These are phyloP conservation scores for Pseudoscleropodium purum DNA, from an alignment of 225 moss, liverwort and hornwort genomes.

Conservation along the genomic window DNA sequence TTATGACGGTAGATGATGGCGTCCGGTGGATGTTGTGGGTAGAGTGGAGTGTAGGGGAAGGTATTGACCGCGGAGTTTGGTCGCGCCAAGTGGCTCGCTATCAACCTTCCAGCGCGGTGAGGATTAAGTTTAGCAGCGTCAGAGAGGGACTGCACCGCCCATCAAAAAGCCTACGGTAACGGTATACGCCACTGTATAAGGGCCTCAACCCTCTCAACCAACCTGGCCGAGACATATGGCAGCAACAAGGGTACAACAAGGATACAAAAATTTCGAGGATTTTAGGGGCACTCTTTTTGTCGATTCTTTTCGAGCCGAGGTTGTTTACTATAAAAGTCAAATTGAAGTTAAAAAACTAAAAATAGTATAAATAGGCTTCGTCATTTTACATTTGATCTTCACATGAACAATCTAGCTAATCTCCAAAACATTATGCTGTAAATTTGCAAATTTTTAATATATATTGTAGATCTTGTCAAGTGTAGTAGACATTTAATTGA, in stretches of 20 bases:
- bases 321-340: not conserved
- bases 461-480: not conserved
- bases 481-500: not conserved
- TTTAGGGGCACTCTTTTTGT: not conserved
- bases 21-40: not conserved
- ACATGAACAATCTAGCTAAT: not conserved
- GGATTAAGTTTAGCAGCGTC: too few relatives aligned
- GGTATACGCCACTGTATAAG: not conserved
- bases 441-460: not conserved
- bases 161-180: not conserved
- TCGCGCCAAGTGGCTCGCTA: constrained; percentile 4
- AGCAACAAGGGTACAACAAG: too few relatives aligned
- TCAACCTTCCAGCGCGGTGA: not conserved
- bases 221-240: too few relatives aligned
- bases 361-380: not conserved
- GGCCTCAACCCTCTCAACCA: not conserved
- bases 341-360: not conserved
- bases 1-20: not conserved
- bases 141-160: not conserved
- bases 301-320: not conserved
- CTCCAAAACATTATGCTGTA: not conserved
- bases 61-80: not conserved
- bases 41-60: not conserved
- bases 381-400: not conserved
- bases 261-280: too few relatives aligned